These are phyloP conservation scores for Beauveria pseudobassiana DNA, from an alignment of 2,329 filamentous ascomycete genomes.

Conservation along the genomic window DNA sequence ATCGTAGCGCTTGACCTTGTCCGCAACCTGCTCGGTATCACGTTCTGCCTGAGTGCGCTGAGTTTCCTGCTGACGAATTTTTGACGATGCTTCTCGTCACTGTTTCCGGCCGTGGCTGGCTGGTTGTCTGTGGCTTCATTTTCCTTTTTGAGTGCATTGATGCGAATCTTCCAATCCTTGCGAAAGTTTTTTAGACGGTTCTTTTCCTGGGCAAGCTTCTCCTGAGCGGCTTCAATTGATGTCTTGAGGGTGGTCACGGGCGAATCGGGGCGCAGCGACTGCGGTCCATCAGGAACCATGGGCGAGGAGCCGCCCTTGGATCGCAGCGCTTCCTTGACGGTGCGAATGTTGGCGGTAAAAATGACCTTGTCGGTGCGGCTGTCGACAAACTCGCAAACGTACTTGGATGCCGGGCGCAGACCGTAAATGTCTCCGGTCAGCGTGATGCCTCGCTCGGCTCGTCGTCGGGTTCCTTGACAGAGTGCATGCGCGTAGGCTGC, in stretches of 20 bases:
- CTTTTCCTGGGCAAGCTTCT: slow-evolving; percentile 62
- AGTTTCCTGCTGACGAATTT: slow-evolving; percentile 66
- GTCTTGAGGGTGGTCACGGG: slow-evolving; percentile 70
- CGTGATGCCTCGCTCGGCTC: slow-evolving; percentile 37
- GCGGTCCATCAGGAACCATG: slow-evolving; percentile 38
- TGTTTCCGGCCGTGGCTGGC: slow-evolving; percentile 61
- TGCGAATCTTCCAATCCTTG: slow-evolving; percentile 66
- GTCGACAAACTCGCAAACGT: slow-evolving; percentile 71
- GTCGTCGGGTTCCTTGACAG: slow-evolving; percentile 30
- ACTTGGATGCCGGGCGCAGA: slow-evolving; percentile 64
- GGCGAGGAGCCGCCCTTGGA: slow-evolving; percentile 24
- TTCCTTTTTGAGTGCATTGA: slow-evolving; percentile 63
- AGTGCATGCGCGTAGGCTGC: slow-evolving; percentile 67
- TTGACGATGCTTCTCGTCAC: slow-evolving; percentile 68
- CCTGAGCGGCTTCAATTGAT: slow-evolving; percentile 65
- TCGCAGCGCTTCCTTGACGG: slow-evolving; percentile 39
- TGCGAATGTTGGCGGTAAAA: slow-evolving; percentile 66
- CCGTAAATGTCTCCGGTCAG: slow-evolving; percentile 66
- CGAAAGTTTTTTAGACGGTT: slow-evolving; percentile 61
- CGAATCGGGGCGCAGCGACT: slow-evolving; percentile 63
- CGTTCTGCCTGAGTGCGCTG: slow-evolving; percentile 60
- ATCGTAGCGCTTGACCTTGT: slow-evolving; percentile 57
- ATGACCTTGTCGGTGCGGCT: slow-evolving; percentile 57
- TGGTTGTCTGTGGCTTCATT: slow-evolving; percentile 61
- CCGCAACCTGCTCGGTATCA: slow-evolving; percentile 46